Conservation (phyloP, 2,329 filamentous ascomycete genomes). For the Canariomyces notabilis region DNA sequence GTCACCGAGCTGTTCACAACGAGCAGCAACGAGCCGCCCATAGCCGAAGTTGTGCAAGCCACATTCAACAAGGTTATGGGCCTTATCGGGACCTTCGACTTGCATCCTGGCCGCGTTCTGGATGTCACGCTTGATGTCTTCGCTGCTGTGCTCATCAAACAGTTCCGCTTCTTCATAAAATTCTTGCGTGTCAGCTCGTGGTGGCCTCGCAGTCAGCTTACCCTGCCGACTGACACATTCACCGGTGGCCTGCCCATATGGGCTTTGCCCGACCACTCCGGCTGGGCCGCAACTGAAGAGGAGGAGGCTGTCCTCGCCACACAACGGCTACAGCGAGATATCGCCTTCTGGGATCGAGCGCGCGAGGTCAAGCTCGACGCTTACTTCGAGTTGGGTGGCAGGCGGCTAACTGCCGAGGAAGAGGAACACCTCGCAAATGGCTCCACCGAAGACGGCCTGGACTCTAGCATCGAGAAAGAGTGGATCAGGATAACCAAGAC, state of each 20-base stretch:
- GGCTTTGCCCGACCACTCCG: constrained; percentile 68
- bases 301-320: constrained; percentile 56
- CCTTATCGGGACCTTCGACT: constrained; percentile 91
- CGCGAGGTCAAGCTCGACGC: constrained; percentile 70
- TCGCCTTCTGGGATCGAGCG: constrained; percentile 76
- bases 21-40: constrained; percentile 67
- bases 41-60: constrained; percentile 70
- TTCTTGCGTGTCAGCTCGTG: constrained; percentile 87
- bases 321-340: constrained; percentile 62
- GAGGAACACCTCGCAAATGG: constrained; percentile 42
- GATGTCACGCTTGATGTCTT: constrained; percentile 95
- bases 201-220: constrained; percentile 72
- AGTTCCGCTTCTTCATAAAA: constrained; percentile 91
- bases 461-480: constrained; percentile 53
- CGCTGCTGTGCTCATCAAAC: constrained; percentile 86
- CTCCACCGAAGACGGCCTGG: constrained; percentile 41
- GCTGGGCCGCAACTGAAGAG: constrained; percentile 61
- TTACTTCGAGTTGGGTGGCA: constrained; percentile 82
- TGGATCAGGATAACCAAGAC: constrained; percentile 82
- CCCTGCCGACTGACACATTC: constrained; percentile 38
- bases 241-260: constrained; percentile 72
- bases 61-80: constrained; percentile 91
- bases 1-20: constrained; percentile 94
- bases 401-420: constrained; percentile 58
- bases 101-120: constrained; percentile 90